Evolutionary conservation across 192 early-diverging fungal species (phyloP).

Genomic region (Linnemannia elongata): DNA sequence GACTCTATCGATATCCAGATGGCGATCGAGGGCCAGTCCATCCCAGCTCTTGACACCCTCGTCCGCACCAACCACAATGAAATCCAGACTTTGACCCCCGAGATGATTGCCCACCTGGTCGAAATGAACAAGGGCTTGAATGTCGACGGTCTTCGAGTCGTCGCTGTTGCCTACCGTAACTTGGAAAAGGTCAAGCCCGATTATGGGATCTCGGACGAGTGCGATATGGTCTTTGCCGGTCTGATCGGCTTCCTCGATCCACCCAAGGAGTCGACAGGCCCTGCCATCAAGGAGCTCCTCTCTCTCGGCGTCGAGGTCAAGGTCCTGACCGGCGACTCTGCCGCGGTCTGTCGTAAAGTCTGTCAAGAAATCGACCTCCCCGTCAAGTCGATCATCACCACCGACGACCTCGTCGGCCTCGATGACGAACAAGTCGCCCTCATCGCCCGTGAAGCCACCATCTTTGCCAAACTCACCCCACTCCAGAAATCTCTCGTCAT

Average conservation of each 20-base stretch:
- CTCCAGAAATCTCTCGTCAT: conserved; percentile 61
- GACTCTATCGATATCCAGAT: conserved; percentile 25
- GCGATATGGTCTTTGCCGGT: conserved; percentile 60
- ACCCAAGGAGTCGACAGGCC: conserved; percentile 59
- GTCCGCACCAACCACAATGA: background rate
- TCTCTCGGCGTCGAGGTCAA: conserved; percentile 61
- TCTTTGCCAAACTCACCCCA: conserved; percentile 70
- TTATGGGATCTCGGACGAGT: conserved; percentile 51
- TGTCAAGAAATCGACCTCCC: conserved; percentile 63
- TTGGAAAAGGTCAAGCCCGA: conserved; percentile 30
- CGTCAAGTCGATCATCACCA: conserved; percentile 54
- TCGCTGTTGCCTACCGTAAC: conserved; percentile 61
- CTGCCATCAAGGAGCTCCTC: conserved; percentile 58
- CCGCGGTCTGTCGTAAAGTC: conserved; percentile 62
- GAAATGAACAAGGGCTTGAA: conserved; percentile 55
- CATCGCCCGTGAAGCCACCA: conserved; percentile 48
- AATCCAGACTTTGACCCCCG: conserved; percentile 26
- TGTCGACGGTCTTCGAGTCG: conserved; percentile 59
- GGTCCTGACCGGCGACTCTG: conserved; percentile 67
- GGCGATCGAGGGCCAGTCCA: background rate
- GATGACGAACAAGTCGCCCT: conserved; percentile 48
- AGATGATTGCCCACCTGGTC: conserved; percentile 24
- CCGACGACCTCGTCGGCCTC: conserved; percentile 54
- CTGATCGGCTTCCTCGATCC: conserved; percentile 65
- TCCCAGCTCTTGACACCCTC: conserved; percentile 11